Evolutionary conservation across 2,329 filamentous ascomycete genomes (phyloP), one percentile per base, ranked within the genome.

Genomic region (Beauveria australis): DNA sequence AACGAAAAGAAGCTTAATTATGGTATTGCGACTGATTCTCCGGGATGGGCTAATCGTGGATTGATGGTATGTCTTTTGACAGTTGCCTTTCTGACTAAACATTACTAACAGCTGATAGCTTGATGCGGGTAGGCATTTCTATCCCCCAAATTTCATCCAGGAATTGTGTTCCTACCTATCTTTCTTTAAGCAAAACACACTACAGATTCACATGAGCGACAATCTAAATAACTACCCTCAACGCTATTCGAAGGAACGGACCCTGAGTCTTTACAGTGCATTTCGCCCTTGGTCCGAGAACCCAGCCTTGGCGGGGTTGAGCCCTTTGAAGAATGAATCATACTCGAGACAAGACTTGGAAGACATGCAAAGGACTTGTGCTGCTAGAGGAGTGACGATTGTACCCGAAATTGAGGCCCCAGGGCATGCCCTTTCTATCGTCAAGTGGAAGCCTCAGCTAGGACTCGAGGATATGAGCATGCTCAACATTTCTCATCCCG

Each of bases 351-450:
- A 71, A 0, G 76, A 81, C 5, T 83, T 83, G 63, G 79, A 81
- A 26, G 70, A 76, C 2, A 75, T 86, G 7, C 81, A 86, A 64
- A 64, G 68, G 0, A 71, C 75, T 48, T 86, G 83, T 63, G 82
- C 78, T 0, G 70, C 75, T 0, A 75, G 82, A 5, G 83, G 83
- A 4, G 78, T 86, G 1, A 84, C 82, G 0, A 72, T 86, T 1
- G 74, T 85, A 6, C 82, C 83, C 0, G 83, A 86, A 67, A 82
- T 86, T 22, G 83, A 86, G 66, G 76, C 81, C 0, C 83, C 83
- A 0, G 83, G 82, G 0, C 83, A 86, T 62, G 77, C 79, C 1
- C 69, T 86, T 1, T 76, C 78, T 8, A 77, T 85, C 22, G 79
- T 79, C 1, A 81, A 85, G 64, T 85, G 82, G 82, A 82, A 80